A percentile compares a stretch with the other conserved stretches of the same genome.
phyloP scores from a whole-genome alignment of 2,329 filamentous ascomycete genomes.

The Neurospora sp. region DNA sequence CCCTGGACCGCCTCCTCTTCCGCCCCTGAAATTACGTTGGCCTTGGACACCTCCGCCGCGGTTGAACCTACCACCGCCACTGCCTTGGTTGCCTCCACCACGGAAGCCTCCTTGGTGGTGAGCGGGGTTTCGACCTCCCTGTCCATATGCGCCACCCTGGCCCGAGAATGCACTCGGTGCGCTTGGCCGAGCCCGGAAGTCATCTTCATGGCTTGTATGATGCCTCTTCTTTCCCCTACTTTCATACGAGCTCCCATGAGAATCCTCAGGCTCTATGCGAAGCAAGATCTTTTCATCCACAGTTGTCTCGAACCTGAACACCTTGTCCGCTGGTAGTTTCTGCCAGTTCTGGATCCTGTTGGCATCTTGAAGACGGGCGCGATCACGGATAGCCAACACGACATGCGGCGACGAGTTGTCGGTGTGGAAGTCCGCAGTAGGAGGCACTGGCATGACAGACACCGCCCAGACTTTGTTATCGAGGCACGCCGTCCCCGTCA shows the following conservation, averaged over 20 bases:
- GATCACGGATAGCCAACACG: constrained; percentile 70
- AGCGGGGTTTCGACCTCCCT: constrained; percentile 17
- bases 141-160: not conserved
- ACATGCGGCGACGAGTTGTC: constrained; percentile 71
- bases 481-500: constrained; percentile 63
- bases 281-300: constrained; percentile 82
- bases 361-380: constrained; percentile 68
- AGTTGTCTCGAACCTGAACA: constrained; percentile 68
- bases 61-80: constrained; percentile 16
- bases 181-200: constrained; percentile 24
- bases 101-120: constrained; percentile 25
- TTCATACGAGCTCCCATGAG: constrained; percentile 37
- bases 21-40: constrained; percentile 23
- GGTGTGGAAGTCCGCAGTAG: constrained; percentile 60
- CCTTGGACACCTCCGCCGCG: constrained; percentile 31
- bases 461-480: constrained; percentile 86
- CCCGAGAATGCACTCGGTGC: constrained; percentile 16
- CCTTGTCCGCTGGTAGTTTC: constrained; percentile 58
- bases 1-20: constrained; percentile 27
- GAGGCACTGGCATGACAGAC: constrained; percentile 61
- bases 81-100: constrained; percentile 23
- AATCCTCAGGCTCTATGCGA: constrained; percentile 63
- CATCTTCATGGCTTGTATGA: constrained; percentile 47
- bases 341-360: constrained; percentile 77
- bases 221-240: constrained; percentile 52